Evolutionary conservation across 2,329 filamentous ascomycete species (phyloP).

Genomic region (Aspergillus versicolor): DNA sequence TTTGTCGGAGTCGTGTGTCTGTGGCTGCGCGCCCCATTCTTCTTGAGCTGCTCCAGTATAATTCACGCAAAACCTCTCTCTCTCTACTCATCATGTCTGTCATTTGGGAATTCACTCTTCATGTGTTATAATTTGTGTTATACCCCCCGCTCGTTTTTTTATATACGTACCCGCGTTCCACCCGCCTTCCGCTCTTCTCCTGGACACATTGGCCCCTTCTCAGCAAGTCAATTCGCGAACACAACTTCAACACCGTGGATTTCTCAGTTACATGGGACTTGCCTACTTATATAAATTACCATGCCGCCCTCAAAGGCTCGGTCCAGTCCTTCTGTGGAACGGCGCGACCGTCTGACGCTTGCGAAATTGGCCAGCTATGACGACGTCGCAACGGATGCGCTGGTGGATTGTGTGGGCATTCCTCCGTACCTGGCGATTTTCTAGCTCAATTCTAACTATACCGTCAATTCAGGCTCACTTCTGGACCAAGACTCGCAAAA

Average conservation of each 20-base stretch:
- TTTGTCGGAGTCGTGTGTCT: slow-evolving; percentile 2
- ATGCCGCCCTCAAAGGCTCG: slow-evolving; percentile 41
- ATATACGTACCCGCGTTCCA: slow-evolving; percentile 4
- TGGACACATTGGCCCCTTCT: slow-evolving; percentile 13
- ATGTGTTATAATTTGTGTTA: slow-evolving; percentile 14
- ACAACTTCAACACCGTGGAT: background rate
- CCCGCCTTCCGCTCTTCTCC: slow-evolving; percentile 13
- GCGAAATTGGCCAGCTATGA: slow-evolving; percentile 89
- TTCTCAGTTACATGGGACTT: slow-evolving; percentile 14
- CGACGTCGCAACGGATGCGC: slow-evolving; percentile 89
- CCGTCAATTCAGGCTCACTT: slow-evolving; percentile 71
- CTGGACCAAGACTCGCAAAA: slow-evolving; percentile 96
- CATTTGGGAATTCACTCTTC: background rate
- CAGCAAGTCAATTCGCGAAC: slow-evolving; percentile 7
- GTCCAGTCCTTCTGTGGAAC: slow-evolving; percentile 31
- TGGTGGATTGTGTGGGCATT: slow-evolving; percentile 83
- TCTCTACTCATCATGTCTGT: slow-evolving; percentile 7
- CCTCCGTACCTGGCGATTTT: slow-evolving; percentile 3
- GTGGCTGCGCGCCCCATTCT: slow-evolving; percentile 4
- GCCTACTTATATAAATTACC: slow-evolving; percentile 9
- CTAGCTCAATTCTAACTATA: slow-evolving; percentile 18
- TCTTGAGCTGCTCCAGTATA: background rate
- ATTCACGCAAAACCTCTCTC: background rate
- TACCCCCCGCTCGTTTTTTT: slow-evolving; percentile 6
- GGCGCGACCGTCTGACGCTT: slow-evolving; percentile 73